phyloP scores from a whole-genome alignment of 768 basidiomycete genomes.

The Podaxis pistillaris region DNA sequence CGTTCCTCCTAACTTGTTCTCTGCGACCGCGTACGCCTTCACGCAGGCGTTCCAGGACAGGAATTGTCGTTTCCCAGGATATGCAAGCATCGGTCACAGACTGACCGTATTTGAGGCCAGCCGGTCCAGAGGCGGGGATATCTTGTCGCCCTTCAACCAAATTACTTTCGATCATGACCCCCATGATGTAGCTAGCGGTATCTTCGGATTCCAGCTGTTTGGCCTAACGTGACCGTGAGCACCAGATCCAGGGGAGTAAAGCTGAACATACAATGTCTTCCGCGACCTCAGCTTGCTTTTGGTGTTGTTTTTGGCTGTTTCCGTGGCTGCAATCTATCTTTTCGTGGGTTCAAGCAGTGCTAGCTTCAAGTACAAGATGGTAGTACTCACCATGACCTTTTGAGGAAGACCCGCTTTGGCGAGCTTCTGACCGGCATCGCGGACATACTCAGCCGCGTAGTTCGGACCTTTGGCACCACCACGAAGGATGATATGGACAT shows the following conservation, averaged over 20 bases:
- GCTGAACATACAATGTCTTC: conserved; percentile 75
- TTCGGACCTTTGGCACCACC: conserved; percentile 91
- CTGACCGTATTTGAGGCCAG: conserved; percentile 76
- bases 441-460: conserved; percentile 77
- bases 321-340: conserved; percentile 98
- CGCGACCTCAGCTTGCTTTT: conserved; percentile 84
- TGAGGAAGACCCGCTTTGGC: conserved; percentile 73
- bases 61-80: conserved; percentile 86
- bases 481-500: conserved; percentile 92
- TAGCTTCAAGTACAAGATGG: neutral
- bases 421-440: conserved; percentile 71
- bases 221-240: conserved; percentile 42
- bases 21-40: conserved; percentile 82
- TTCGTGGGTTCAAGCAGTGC: neutral
- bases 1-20: conserved; percentile 37
- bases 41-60: conserved; percentile 80
- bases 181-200: conserved; percentile 75
- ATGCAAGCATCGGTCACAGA: conserved; percentile 90
- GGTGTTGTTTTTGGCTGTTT: conserved; percentile 90
- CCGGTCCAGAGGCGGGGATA: conserved; percentile 69
- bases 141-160: conserved; percentile 86
- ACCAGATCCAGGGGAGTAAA: conserved; percentile 16
- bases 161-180: conserved; percentile 96
- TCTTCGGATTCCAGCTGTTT: conserved; percentile 70
- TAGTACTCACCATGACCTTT: conserved; percentile 77